Evolutionary conservation across 1,284 basidiomycete genomes (phyloP).

Genomic region (Boletellus deceptivus): DNA sequence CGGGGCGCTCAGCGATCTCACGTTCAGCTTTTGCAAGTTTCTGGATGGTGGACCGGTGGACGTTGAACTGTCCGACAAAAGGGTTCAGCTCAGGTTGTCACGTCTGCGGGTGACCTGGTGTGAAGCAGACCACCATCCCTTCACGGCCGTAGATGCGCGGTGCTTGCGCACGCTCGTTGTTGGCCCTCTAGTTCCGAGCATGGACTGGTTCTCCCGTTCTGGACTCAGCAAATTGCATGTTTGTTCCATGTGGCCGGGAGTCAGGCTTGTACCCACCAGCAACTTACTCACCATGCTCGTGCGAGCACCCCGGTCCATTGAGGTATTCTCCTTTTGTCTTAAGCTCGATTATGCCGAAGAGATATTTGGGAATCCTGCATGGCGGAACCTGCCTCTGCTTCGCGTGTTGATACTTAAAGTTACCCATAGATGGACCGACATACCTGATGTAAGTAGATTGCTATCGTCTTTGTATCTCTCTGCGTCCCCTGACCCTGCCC

Average conservation of each 20-base stretch:
- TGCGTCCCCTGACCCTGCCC: slow-evolving; percentile 2
- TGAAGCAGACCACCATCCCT: rapidly evolving
- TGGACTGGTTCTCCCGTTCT: not conserved
- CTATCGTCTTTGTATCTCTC: not conserved
- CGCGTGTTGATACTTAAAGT: slow-evolving; percentile 5
- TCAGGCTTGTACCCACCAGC: not conserved
- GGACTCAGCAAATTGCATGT: not conserved
- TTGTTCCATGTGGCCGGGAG: not conserved
- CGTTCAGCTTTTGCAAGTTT: slow-evolving; percentile 9
- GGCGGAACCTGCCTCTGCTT: slow-evolving; percentile 7
- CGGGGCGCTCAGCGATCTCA: slow-evolving; percentile 13
- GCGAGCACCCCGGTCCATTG: not conserved
- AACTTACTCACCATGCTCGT: not conserved
- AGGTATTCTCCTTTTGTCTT: not conserved
- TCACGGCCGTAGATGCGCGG: slow-evolving; percentile 6
- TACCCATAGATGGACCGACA: rapidly evolving
- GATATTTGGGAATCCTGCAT: not conserved
- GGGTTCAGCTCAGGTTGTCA: slow-evolving; percentile 8
- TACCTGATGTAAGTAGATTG: slow-evolving; percentile 1
- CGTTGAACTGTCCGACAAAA: not conserved
- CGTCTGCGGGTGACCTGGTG: not conserved
- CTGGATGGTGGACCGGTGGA: not conserved
- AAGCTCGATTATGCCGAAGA: not conserved
- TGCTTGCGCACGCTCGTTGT: slow-evolving; percentile 1
- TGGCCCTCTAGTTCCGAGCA: not conserved